These are phyloP conservation scores for Suhomyces terraborum DNA, from an alignment of 1,139 yeast species.

Conservation along the genomic window DNA sequence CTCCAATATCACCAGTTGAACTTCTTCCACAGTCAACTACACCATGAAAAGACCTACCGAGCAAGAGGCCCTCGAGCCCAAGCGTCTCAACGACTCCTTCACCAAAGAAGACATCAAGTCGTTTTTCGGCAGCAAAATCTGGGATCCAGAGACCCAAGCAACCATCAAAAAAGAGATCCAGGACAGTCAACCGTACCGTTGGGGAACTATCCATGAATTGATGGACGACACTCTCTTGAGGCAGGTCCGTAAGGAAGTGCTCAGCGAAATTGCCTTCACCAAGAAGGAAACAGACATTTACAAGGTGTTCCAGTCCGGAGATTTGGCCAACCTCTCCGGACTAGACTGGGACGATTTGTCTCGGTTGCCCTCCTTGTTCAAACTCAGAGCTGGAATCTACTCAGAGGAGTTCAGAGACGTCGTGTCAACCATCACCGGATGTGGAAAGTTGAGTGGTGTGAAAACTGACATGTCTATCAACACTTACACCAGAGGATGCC, in stretches of 20 bases:
- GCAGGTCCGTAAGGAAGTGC: slow-evolving; percentile 80
- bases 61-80: slow-evolving; percentile 13
- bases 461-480: slow-evolving; percentile 93
- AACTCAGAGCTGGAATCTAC: slow-evolving; percentile 82
- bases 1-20: background rate
- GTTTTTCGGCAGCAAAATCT: slow-evolving; percentile 58
- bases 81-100: slow-evolving; percentile 27
- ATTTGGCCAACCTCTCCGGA: slow-evolving; percentile 89
- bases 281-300: slow-evolving; percentile 96
- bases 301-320: slow-evolving; percentile 93
- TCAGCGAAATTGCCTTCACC: slow-evolving; percentile 83
- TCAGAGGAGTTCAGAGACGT: slow-evolving; percentile 81
- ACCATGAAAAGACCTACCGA: slow-evolving; percentile 14
- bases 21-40: background rate
- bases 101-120: slow-evolving; percentile 42
- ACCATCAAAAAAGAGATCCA: slow-evolving; percentile 43
- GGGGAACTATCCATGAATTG: slow-evolving; percentile 80
- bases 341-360: slow-evolving; percentile 74
- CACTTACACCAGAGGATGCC: slow-evolving; percentile 91
- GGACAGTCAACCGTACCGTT: slow-evolving; percentile 73
- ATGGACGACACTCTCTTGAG: slow-evolving; percentile 77
- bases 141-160: slow-evolving; percentile 47
- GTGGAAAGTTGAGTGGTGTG: slow-evolving; percentile 85
- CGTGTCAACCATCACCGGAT: slow-evolving; percentile 78
- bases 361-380: slow-evolving; percentile 70